Conservation (phyloP, 257 asterid genomes). For the Petunia secreta region DNA sequence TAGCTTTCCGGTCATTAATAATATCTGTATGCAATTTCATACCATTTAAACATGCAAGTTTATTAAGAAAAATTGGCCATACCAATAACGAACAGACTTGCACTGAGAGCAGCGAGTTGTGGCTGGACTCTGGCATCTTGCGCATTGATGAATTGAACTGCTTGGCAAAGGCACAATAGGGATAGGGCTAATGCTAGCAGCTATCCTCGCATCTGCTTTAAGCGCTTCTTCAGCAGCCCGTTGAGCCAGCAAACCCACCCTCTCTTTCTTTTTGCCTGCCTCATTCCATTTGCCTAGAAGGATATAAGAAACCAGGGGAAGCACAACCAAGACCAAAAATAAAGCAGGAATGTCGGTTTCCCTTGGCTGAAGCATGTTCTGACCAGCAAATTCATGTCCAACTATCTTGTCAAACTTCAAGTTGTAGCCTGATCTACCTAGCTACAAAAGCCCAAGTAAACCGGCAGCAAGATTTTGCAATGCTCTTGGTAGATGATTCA, state of each 20-base stretch:
- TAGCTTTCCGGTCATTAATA: not conserved
- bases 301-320: conserved; percentile 74
- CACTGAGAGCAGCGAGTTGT: conserved; percentile 78
- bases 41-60: not conserved
- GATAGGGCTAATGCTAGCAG: conserved; percentile 45
- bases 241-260: conserved; percentile 47
- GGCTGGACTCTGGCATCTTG: conserved; percentile 67
- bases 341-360: conserved; percentile 68
- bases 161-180: conserved; percentile 46
- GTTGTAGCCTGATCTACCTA: conserved; percentile 38
- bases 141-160: conserved; percentile 59
- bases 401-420: conserved; percentile 39
- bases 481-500: not conserved
- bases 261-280: conserved; percentile 58
- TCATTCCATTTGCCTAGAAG: conserved; percentile 84
- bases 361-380: conserved; percentile 87
- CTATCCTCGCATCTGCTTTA: conserved; percentile 49
- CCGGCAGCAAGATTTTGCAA: conserved; percentile 1
- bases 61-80: conserved; percentile 32
- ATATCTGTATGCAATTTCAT: not conserved
- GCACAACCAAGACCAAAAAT: conserved; percentile 67
- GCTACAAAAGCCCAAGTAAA: conserved; percentile 33
- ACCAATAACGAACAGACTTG: conserved; percentile 91
- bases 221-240: conserved; percentile 62
- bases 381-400: conserved; percentile 70